Evolutionary conservation across 306 rosid species (phyloP).

Genomic region (Carpinus viminea): DNA sequence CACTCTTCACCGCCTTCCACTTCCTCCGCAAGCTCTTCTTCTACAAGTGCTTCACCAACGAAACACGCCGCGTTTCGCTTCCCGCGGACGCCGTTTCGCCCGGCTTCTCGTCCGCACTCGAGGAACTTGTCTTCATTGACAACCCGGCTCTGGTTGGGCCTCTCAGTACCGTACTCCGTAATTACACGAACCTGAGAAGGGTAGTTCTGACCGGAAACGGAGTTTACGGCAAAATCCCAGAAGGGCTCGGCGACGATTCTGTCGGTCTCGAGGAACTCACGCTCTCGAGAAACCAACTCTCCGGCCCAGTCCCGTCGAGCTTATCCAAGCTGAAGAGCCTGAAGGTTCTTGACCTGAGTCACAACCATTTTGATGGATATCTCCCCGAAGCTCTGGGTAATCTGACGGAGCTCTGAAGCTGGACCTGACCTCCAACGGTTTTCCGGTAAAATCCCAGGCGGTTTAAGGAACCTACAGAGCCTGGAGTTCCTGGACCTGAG

Average conservation of each 20-base stretch:
- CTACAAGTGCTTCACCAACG: slow-evolving; percentile 76
- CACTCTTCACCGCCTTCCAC: slow-evolving; percentile 55
- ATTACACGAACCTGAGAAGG: slow-evolving; percentile 52
- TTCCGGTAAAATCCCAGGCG: slow-evolving; percentile 57
- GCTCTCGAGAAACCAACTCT: slow-evolving; percentile 54
- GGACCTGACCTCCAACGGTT: slow-evolving; percentile 61
- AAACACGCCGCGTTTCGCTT: slow-evolving; percentile 20
- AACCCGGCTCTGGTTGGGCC: slow-evolving; percentile 56
- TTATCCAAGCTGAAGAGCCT: slow-evolving; percentile 40
- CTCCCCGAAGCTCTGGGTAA: slow-evolving; percentile 43
- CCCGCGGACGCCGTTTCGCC: slow-evolving; percentile 24
- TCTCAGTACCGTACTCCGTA: slow-evolving; percentile 36
- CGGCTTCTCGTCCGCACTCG: slow-evolving; percentile 33
- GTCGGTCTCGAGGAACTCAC: slow-evolving; percentile 63
- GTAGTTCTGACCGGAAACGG: slow-evolving; percentile 60
- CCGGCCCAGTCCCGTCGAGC: slow-evolving; percentile 43
- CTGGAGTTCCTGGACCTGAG: slow-evolving; percentile 75
- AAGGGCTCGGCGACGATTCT: slow-evolving; percentile 1
- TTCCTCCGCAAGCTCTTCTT: slow-evolving; percentile 75
- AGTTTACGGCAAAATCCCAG: slow-evolving; percentile 47
- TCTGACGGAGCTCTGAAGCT: slow-evolving; percentile 63
- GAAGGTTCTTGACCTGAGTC: slow-evolving; percentile 64
- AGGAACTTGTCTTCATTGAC: slow-evolving; percentile 69
- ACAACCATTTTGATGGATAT: slow-evolving; percentile 41
- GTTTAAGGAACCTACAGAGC: slow-evolving; percentile 33